phyloP scores from a whole-genome alignment of 1,284 basidiomycete genomes.

The Meira miltonrushii region DNA sequence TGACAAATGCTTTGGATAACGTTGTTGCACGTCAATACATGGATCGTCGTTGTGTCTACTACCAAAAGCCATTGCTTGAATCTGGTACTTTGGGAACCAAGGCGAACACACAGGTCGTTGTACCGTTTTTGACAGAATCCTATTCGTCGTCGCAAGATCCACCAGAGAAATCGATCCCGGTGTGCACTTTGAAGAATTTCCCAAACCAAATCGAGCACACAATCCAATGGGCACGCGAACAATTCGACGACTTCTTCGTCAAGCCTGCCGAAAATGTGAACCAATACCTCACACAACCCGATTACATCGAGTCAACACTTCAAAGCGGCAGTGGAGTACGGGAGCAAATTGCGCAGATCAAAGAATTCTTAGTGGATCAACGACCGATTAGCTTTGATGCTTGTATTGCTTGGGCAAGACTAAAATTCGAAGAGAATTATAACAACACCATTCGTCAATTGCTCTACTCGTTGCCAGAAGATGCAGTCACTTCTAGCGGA shows the following conservation, averaged over 20 bases:
- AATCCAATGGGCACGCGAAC: constrained; percentile 87
- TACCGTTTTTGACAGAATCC: constrained; percentile 92
- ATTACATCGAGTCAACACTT: constrained; percentile 87
- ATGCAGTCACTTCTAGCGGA: constrained; percentile 78
- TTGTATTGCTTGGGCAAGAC: constrained; percentile 92
- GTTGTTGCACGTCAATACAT: constrained; percentile 94
- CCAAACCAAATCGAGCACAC: constrained; percentile 98
- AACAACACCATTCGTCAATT: constrained; percentile 90
- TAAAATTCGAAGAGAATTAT: constrained; percentile 93
- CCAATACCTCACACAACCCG: constrained; percentile 91
- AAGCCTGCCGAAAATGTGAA: constrained; percentile 93
- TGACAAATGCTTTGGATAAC: constrained; percentile 99
- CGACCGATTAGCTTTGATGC: constrained; percentile 94
- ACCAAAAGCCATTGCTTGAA: constrained; percentile 90
- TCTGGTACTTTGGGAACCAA: constrained; percentile 98
- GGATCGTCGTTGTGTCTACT: constrained; percentile 98
- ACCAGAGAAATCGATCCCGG: constrained; percentile 94
- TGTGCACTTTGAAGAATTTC: constrained; percentile 99
- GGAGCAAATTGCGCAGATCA: constrained; percentile 77
- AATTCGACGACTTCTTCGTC: constrained; percentile 88
- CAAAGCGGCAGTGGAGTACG: constrained; percentile 58
- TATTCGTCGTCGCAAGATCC: constrained; percentile 98
- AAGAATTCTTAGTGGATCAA: constrained; percentile 82
- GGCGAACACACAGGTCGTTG: constrained; percentile 93
- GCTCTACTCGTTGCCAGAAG: constrained; percentile 87